Base-by-base conservation (phyloP, 1,139 yeast species). In the Kazachstania sp. region DNA sequence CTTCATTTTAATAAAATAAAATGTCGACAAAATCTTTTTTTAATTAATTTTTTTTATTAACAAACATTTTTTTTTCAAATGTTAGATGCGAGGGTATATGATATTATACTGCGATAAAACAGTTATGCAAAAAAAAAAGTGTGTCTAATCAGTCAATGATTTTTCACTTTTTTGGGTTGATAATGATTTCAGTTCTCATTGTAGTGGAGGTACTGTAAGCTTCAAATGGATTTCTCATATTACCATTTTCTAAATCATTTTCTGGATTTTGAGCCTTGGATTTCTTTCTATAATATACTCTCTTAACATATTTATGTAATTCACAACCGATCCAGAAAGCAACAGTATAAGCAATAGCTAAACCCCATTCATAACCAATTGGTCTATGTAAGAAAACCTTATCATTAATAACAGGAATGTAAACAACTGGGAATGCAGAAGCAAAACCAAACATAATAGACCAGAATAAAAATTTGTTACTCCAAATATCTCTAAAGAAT, bases 341-440 rank as follows among this genome's bases (percentile, higher is more conserved):
- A 32, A 77, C 42, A 3, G 86, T 71, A 49, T 80, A 81, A 0
- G 79, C 90, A 59, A 85, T 60, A 0, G 90, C 79, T 52, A 86
- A 68, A 2, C 87, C 95, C 95, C 95, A 86, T 69, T 86, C 95
- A 69, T 81, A 82, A 3, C 82, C 76, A 53, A 86, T 85, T 5
- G 83, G 79, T 12, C 70, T 73, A 63, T 87, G 95, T 57, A 83
- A 72, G 63, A 87, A 87, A 13, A 87, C 95, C 54, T 77, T 75
- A 46, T 74, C 70, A 65, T 87, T 87, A 59, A 87, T 86, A 26
- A 85, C 95, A 1, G 96, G 96, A 56, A 87, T 86, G 66, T 86
- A 86, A 38, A 86, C 78, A 34, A 86, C 83, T 30, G 95, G 95
- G 75, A 87, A 83, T 8, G 84, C 83, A 1, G 88, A 73, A 15